Conservation (phyloP, 257 asterid species). For the Scutellaria galericulata region DNA sequence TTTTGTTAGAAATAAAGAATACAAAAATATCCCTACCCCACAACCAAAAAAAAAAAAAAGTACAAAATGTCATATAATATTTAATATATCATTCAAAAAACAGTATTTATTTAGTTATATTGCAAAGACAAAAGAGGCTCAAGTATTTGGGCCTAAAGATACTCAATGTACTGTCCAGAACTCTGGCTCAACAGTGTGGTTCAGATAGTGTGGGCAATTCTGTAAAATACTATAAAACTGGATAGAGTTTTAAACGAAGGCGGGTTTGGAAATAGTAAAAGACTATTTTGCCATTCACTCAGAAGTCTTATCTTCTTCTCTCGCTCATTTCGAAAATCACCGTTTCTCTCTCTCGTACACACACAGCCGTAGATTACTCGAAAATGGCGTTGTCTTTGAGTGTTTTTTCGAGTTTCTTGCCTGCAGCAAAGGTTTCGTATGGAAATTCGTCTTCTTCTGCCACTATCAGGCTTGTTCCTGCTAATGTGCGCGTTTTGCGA, state of each 20-base stretch:
- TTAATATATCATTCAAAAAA: neutral
- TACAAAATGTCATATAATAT: neutral
- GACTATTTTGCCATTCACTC: slow-evolving; percentile 22
- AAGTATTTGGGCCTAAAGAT: slow-evolving; percentile 1
- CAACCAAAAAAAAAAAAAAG: neutral
- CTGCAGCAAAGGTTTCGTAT: slow-evolving; percentile 46
- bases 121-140: neutral
- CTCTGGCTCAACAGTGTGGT: neutral
- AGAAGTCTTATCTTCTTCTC: slow-evolving; percentile 41
- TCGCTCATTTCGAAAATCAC: slow-evolving; percentile 17
- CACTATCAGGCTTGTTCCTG: slow-evolving; percentile 30
- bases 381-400: slow-evolving; percentile 66
- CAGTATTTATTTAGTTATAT: neutral
- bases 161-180: too few species aligned
- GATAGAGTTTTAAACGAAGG: slow-evolving; percentile 19
- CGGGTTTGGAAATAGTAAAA: neutral
- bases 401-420: slow-evolving; percentile 43
- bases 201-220: slow-evolving; percentile 14
- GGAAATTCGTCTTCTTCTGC: slow-evolving; percentile 38
- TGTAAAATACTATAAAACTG: neutral
- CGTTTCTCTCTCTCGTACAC: neutral
- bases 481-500: slow-evolving; percentile 46
- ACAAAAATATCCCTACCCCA: neutral
- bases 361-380: neutral
- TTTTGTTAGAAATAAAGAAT: too few species aligned